Conservation (phyloP, 2,329 filamentous ascomycete genomes). For the Cladorrhinum sp. region DNA sequence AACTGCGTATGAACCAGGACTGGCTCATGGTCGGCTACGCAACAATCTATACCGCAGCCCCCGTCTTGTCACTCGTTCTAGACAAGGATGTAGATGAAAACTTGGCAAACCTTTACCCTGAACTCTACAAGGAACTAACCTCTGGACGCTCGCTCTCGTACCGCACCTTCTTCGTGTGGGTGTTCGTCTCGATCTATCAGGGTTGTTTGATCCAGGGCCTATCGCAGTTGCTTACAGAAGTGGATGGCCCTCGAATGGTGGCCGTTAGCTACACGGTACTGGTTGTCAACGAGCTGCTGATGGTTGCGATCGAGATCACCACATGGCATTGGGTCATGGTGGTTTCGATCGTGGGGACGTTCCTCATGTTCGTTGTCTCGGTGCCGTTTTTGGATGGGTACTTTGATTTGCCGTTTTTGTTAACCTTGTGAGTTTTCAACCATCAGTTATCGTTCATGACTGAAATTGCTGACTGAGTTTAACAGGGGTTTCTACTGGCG, state of each 20-base stretch:
- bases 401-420: slow-evolving; percentile 78
- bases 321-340: slow-evolving; percentile 98
- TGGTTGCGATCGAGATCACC: slow-evolving; percentile 95
- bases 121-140: slow-evolving; percentile 97
- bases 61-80: slow-evolving; percentile 88
- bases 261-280: slow-evolving; percentile 88
- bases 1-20: slow-evolving; percentile 45
- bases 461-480: slow-evolving; percentile 2
- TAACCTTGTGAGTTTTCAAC: slow-evolving; percentile 55
- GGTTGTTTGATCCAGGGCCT: slow-evolving; percentile 94
- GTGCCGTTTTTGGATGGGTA: slow-evolving; percentile 87
- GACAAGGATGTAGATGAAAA: slow-evolving; percentile 94
- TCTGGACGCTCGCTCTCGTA: slow-evolving; percentile 83
- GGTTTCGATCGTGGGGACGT: slow-evolving; percentile 76
- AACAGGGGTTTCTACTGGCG: slow-evolving; percentile 82
- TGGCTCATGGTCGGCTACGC: slow-evolving; percentile 97
- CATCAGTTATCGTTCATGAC: background rate
- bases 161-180: slow-evolving; percentile 95
- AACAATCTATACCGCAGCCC: slow-evolving; percentile 89
- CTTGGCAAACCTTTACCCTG: slow-evolving; percentile 90
- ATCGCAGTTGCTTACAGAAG: slow-evolving; percentile 79
- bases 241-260: slow-evolving; percentile 74
- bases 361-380: slow-evolving; percentile 73
- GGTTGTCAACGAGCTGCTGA: slow-evolving; percentile 89
- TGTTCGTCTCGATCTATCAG: slow-evolving; percentile 91